phyloP scores from a whole-genome alignment of 2,329 filamentous ascomycete genomes.

The Trichophyton verrucosum region DNA sequence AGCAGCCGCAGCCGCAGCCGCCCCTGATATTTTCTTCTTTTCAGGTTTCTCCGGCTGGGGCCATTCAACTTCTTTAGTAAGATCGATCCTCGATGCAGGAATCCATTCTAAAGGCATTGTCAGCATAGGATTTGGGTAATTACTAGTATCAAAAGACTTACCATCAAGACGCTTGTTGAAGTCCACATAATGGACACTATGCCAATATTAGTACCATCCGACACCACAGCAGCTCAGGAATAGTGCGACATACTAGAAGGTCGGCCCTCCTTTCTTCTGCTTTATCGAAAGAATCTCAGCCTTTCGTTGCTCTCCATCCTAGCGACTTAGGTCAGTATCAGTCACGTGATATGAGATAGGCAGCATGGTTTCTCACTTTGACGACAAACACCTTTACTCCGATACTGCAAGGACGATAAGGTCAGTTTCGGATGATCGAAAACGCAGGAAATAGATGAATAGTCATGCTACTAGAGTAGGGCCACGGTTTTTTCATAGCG shows the following conservation, averaged over 20 bases:
- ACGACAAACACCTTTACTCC: conserved; percentile 56
- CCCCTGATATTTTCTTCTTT: conserved; percentile 60
- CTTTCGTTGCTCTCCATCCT: conserved; percentile 73
- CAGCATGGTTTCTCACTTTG: conserved; percentile 43
- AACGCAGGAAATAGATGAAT: not conserved
- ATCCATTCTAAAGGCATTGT: conserved; percentile 62
- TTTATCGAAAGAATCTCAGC: conserved; percentile 95
- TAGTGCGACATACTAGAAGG: conserved; percentile 53
- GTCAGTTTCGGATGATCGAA: not conserved
- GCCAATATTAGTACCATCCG: conserved; percentile 13
- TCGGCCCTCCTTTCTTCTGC: conserved; percentile 73
- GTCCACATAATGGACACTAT: conserved; percentile 80
- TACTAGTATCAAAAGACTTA: conserved; percentile 18
- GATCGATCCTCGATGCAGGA: conserved; percentile 65
- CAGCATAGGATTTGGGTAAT: conserved; percentile 20
- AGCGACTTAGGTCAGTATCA: not conserved
- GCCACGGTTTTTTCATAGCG: conserved; percentile 19
- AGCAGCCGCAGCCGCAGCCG: conserved; percentile 39
- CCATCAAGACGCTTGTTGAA: conserved; percentile 78
- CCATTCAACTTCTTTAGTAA: conserved; percentile 89
- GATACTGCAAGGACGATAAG: conserved; percentile 36
- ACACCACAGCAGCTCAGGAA: not conserved
- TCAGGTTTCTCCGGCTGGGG: conserved; percentile 82
- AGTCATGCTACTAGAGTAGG: not conserved
- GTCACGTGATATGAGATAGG: conserved; percentile 14